A percentile compares a stretch with the other conserved stretches of the same genome.
phyloP scores from a whole-genome alignment of 108 stramenopile genomes.

The Nitzschia palea region DNA sequence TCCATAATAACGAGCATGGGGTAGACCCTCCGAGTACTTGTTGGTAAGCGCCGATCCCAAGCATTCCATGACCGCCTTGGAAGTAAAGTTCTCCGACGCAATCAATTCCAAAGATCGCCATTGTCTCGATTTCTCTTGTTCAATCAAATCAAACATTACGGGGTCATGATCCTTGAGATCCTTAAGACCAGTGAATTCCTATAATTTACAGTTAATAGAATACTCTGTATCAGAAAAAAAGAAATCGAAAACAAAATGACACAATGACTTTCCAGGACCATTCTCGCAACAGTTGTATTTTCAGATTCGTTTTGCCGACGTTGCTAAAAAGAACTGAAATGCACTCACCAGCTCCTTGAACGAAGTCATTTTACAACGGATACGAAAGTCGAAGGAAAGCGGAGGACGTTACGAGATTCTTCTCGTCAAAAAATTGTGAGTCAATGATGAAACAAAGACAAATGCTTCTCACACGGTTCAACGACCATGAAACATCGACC shows the following conservation, averaged over 20 bases:
- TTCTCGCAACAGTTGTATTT: too few species aligned
- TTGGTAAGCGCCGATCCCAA: constrained; percentile 98
- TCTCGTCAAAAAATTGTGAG: too few species aligned
- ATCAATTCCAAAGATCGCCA: constrained; percentile 97
- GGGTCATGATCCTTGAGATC: constrained; percentile 97
- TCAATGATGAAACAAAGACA: too few species aligned
- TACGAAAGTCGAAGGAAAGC: too few species aligned
- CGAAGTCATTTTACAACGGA: constrained; percentile 63
- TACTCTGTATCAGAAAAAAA: neutral
- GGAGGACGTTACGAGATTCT: too few species aligned
- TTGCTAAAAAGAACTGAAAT: too few species aligned
- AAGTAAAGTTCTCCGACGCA: constrained; percentile 99
- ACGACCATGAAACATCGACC: too few species aligned
- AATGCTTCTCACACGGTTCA: too few species aligned
- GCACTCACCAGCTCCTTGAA: constrained; percentile 72
- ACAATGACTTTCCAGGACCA: too few species aligned
- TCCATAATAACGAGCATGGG: constrained; percentile 99
- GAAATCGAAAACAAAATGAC: neutral
- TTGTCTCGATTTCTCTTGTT: constrained; percentile 93
- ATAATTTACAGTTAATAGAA: too few species aligned
- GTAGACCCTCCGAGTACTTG: constrained; percentile 99
- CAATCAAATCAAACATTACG: constrained; percentile 94
- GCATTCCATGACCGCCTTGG: constrained; percentile 97
- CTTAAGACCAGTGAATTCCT: constrained; percentile 87
- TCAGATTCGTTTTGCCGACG: too few species aligned